Conservation (phyloP, 2,329 filamentous ascomycete genomes). For the Fonsecaea monophora region DNA sequence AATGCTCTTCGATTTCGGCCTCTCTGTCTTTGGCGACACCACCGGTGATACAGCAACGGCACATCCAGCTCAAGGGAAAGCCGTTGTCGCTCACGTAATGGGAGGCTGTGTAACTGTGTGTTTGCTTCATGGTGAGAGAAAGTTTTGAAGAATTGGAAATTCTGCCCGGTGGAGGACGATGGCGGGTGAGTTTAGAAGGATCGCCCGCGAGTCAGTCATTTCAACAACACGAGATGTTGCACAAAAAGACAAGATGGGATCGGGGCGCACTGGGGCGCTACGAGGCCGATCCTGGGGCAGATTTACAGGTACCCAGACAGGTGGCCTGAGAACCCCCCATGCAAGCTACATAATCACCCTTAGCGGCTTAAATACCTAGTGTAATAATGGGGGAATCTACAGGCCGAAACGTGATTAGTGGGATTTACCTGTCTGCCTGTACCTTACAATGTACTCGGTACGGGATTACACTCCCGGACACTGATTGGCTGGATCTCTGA, state of each 20-base stretch:
- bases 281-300: neutral
- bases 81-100: conserved; percentile 29
- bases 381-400: too few relatives aligned
- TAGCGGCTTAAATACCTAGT: too few relatives aligned
- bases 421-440: too few relatives aligned
- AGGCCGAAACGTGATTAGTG: too few relatives aligned
- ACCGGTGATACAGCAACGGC: conserved; percentile 21
- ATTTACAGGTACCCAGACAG: neutral
- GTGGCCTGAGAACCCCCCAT: neutral
- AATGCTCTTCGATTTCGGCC: conserved; percentile 25
- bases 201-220: neutral
- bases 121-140: conserved; percentile 21
- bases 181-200: neutral
- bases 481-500: too few relatives aligned
- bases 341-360: too few relatives aligned
- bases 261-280: neutral
- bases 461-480: too few relatives aligned
- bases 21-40: neutral
- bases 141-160: neutral
- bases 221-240: neutral
- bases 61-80: conserved; percentile 29
- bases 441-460: too few relatives aligned
- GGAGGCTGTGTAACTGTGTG: conserved; percentile 27
- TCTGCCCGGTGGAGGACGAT: neutral
- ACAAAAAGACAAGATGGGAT: neutral